phyloP scores from a whole-genome alignment of 768 basidiomycete genomes.

The Thelephora ganbajun region DNA sequence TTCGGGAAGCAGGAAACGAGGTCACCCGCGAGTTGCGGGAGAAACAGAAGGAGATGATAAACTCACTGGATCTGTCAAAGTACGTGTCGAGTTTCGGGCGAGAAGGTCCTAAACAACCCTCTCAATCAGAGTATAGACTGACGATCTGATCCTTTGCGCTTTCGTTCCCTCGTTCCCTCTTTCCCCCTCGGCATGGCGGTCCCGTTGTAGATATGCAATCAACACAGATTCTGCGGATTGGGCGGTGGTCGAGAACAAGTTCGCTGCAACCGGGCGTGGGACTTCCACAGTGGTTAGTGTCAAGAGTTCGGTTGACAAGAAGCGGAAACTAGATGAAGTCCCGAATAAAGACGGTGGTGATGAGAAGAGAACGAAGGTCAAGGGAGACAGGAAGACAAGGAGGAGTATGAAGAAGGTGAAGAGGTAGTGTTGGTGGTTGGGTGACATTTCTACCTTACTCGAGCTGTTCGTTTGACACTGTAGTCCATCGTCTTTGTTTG shows the following conservation, averaged over 20 bases:
- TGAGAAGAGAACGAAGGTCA: constrained; percentile 31
- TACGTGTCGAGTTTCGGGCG: constrained; percentile 28
- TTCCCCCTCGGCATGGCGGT: constrained; percentile 1
- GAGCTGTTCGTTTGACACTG: too few relatives aligned
- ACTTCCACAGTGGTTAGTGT: constrained; percentile 69
- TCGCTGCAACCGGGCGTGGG: constrained; percentile 27
- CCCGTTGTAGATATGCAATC: constrained; percentile 50
- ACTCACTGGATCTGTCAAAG: constrained; percentile 79
- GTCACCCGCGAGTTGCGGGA: constrained; percentile 39
- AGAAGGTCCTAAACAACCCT: not conserved
- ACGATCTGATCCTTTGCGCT: constrained; percentile 1
- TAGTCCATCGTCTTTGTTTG: too few relatives aligned
- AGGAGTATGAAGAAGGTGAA: constrained; percentile 28
- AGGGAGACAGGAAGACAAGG: constrained; percentile 11
- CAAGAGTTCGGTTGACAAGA: constrained; percentile 37
- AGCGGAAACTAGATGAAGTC: constrained; percentile 40
- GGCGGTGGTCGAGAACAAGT: constrained; percentile 60
- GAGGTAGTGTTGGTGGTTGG: constrained; percentile 11
- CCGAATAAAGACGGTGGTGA: constrained; percentile 20
- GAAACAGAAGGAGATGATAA: constrained; percentile 79
- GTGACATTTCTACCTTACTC: too few relatives aligned
- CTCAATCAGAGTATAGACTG: not conserved
- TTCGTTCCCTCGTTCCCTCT: constrained; percentile 3
- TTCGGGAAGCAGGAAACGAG: constrained; percentile 53
- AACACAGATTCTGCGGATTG: constrained; percentile 60